phyloP scores from a whole-genome alignment of 1,284 basidiomycete genomes.

The Ceratobasidium theobromae region DNA sequence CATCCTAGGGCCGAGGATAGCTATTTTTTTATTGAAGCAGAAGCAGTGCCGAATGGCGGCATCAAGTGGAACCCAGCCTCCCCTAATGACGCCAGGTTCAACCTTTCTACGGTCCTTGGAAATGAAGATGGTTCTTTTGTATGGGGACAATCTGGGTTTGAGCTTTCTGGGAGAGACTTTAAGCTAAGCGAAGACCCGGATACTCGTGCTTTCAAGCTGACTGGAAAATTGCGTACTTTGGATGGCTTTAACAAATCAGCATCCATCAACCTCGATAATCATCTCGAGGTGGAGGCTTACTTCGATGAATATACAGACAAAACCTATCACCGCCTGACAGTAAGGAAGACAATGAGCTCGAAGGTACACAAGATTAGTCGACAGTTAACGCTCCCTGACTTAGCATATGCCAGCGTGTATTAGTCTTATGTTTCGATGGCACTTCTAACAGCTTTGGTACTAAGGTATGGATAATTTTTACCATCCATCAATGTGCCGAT shows the following conservation, averaged over 20 bases:
- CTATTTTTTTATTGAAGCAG: too few relatives aligned
- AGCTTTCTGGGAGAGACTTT: background rate
- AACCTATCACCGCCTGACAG: background rate
- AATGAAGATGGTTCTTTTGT: conserved; percentile 10
- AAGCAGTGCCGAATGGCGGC: too few relatives aligned
- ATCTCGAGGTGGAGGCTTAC: conserved; percentile 4
- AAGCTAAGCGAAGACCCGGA: background rate
- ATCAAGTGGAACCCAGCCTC: too few relatives aligned
- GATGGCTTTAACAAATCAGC: background rate
- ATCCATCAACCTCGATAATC: background rate
- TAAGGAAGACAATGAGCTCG: background rate
- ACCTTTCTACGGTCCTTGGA: conserved; percentile 10
- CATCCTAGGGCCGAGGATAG: too few relatives aligned
- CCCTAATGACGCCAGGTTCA: background rate
- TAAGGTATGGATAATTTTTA: background rate
- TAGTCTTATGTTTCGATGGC: conserved; percentile 37
- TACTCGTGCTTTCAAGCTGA: background rate
- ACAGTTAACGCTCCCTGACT: too few relatives aligned
- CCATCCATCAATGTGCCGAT: background rate
- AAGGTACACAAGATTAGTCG: background rate
- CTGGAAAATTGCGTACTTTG: background rate
- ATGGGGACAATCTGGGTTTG: conserved; percentile 5
- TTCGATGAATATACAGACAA: background rate
- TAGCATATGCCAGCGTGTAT: conserved; percentile 23
- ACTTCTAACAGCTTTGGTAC: conserved; percentile 34